Conservation (phyloP, 2,329 filamentous ascomycete species). For the Nemania sp. region DNA sequence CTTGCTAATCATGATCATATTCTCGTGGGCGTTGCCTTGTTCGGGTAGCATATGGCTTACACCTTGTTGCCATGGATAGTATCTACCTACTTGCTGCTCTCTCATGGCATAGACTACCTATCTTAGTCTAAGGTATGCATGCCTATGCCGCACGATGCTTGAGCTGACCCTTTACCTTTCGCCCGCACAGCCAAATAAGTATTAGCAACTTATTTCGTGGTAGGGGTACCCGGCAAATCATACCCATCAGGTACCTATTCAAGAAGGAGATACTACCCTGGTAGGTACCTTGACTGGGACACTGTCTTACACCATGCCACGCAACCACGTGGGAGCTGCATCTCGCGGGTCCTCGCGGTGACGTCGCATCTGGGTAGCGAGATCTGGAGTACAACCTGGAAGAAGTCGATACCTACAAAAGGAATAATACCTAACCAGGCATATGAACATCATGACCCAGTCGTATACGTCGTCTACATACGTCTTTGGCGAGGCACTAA, state of each 20-base stretch:
- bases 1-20: conserved; percentile 1
- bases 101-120: conserved; percentile 6
- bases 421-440: not conserved
- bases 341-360: conserved; percentile 11
- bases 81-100: not conserved
- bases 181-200: not conserved
- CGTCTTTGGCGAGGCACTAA: not conserved
- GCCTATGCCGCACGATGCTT: too few relatives aligned
- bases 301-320: not conserved
- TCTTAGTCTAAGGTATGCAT: not conserved
- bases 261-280: not conserved
- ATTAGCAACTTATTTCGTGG: not conserved
- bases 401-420: not conserved
- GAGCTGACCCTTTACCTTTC: not conserved
- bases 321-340: conserved; percentile 34
- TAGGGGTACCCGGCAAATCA: conserved; percentile 6
- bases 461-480: not conserved
- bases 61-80: not conserved
- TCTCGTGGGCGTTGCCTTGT: conserved; percentile 12
- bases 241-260: conserved; percentile 8
- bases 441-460: too few relatives aligned
- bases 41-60: conserved; percentile 14
- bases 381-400: conserved; percentile 12
- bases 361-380: conserved; percentile 2
- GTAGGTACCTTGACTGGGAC: not conserved